Evolutionary conservation across 257 asterid genomes (phyloP).

Genomic region (Hygrophila difformis): DNA sequence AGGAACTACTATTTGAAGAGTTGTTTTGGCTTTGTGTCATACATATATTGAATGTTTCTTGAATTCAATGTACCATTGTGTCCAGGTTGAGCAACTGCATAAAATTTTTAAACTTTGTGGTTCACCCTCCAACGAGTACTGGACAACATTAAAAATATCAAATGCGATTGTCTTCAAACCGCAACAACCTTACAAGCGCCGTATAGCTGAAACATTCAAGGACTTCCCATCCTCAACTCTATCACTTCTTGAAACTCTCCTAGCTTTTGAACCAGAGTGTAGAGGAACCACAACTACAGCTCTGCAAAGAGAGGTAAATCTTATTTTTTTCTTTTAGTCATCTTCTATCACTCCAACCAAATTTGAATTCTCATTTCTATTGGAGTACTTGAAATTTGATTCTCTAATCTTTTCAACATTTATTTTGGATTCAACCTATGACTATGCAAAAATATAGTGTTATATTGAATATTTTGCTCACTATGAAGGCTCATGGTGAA

Average conservation of each 20-base stretch:
- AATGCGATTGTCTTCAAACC: constrained; percentile 77
- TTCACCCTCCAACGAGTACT: constrained; percentile 75
- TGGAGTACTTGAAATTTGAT: too few relatives aligned
- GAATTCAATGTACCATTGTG: not conserved
- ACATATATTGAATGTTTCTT: too few relatives aligned
- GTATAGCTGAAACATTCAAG: constrained; percentile 60
- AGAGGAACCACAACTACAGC: constrained; percentile 68
- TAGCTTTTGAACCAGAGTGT: constrained; percentile 70
- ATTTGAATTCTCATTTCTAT: too few relatives aligned
- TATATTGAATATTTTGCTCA: too few relatives aligned
- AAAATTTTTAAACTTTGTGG: constrained; percentile 83
- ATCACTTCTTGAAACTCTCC: constrained; percentile 63
- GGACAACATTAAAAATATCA: constrained; percentile 68
- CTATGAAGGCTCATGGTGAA: too few relatives aligned
- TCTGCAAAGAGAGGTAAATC: constrained; percentile 60
- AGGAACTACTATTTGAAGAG: not conserved
- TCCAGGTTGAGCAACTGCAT: constrained; percentile 81
- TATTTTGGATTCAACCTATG: too few relatives aligned
- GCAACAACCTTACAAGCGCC: constrained; percentile 64
- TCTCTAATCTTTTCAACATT: too few relatives aligned
- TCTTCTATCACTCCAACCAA: too few relatives aligned
- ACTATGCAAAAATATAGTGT: too few relatives aligned
- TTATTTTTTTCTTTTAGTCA: constrained; percentile 2
- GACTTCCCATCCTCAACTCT: constrained; percentile 55
- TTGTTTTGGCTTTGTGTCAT: too few relatives aligned